Conservation (phyloP, 148 eudicot species). For the Salicornia ramosissima region DNA sequence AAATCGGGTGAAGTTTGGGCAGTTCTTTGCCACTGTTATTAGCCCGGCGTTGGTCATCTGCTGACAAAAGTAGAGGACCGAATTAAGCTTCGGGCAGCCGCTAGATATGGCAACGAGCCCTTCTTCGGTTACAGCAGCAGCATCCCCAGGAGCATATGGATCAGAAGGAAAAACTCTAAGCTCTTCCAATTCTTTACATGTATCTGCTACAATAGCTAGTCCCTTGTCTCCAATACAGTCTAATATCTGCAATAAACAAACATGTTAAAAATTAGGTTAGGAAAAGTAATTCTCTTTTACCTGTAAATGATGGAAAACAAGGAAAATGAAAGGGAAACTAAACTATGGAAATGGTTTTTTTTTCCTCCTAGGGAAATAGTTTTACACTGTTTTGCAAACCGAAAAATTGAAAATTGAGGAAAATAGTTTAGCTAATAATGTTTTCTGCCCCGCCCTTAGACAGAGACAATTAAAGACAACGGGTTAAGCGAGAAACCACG, state of each 20-base stretch:
- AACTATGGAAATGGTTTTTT: too few relatives aligned
- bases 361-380: too few relatives aligned
- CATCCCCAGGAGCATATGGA: constrained; percentile 40
- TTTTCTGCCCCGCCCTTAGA: too few relatives aligned
- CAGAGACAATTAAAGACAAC: too few relatives aligned
- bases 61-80: constrained; percentile 71
- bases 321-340: neutral
- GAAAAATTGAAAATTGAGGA: too few relatives aligned
- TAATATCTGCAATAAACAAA: constrained; percentile 40
- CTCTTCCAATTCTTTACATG: constrained; percentile 80
- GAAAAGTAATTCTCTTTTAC: neutral
- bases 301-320: too few relatives aligned
- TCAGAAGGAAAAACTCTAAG: constrained; percentile 80
- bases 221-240: constrained; percentile 80
- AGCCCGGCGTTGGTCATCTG: constrained; percentile 84
- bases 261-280: neutral
- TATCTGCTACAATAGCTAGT: constrained; percentile 50
- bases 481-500: neutral
- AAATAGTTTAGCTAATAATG: too few relatives aligned
- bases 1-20: constrained; percentile 70
- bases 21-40: constrained; percentile 60
- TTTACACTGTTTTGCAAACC: too few relatives aligned
- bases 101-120: constrained; percentile 75
- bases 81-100: constrained; percentile 76
- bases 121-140: constrained; percentile 62